These are phyloP conservation scores for Coemansia asiatica DNA, from an alignment of 192 early-diverging fungal species.

Conservation along the genomic window DNA sequence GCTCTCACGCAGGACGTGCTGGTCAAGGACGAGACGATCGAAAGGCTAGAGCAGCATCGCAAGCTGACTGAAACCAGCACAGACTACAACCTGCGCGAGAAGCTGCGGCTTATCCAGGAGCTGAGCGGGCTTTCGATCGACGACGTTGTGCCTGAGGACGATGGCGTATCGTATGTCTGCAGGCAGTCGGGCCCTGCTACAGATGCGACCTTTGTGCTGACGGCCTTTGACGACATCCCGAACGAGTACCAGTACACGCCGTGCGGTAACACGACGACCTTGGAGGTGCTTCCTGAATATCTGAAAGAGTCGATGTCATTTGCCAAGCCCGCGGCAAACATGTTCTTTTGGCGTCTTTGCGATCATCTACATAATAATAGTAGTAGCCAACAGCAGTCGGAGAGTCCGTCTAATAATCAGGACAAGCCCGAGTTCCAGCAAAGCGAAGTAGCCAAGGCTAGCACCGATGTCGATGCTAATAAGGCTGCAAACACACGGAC, in stretches of 20 bases:
- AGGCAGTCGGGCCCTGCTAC: constrained; percentile 29
- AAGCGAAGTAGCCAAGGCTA: neutral
- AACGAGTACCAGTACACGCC: constrained; percentile 52
- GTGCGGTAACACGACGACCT: constrained; percentile 12
- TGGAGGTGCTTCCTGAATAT: constrained; percentile 36
- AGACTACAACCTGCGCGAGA: constrained; percentile 51
- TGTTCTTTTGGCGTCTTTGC: constrained; percentile 56
- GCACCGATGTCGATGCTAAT: neutral
- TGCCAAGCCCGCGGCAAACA: constrained; percentile 30
- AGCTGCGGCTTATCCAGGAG: constrained; percentile 39
- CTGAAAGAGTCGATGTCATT: constrained; percentile 49
- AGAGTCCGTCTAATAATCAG: neutral
- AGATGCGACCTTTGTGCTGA: constrained; percentile 36
- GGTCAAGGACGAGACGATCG: constrained; percentile 43
- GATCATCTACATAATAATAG: constrained; percentile 31
- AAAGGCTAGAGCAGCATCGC: constrained; percentile 43
- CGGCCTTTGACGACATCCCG: constrained; percentile 43
- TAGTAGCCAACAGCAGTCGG: neutral
- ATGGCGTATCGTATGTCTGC: constrained; percentile 49
- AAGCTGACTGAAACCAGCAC: constrained; percentile 44
- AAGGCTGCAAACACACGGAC: neutral
- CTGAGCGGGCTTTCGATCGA: constrained; percentile 40
- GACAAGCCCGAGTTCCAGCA: neutral
- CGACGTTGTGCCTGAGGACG: constrained; percentile 45
- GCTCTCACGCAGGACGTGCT: constrained; percentile 41